Conservation (phyloP, 495 filamentous ascomycete species). For the Tuber magnatum region DNA sequence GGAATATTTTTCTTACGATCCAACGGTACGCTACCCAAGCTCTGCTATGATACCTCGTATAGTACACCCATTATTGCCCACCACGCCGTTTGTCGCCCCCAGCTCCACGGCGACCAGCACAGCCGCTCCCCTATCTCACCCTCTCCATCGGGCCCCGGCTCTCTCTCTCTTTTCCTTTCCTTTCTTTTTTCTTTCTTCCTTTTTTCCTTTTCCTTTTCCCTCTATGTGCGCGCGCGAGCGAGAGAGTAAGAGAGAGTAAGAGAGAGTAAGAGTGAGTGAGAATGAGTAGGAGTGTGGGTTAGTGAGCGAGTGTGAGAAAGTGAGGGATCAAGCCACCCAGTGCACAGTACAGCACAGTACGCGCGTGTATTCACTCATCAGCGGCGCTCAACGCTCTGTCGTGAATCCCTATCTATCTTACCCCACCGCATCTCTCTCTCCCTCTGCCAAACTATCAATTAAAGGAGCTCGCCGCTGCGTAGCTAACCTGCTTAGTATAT, state of each 20-base stretch:
- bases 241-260: not conserved
- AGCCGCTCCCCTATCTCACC: not conserved
- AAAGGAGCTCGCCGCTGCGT: not conserved
- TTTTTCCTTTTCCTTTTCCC: not conserved
- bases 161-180: not conserved
- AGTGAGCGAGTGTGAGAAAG: not conserved
- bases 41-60: not conserved
- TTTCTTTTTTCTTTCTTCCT: not conserved
- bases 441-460: not conserved
- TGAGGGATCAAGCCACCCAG: not conserved
- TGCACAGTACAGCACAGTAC: not conserved
- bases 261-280: not conserved
- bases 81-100: not conserved
- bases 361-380: not conserved
- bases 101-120: not conserved
- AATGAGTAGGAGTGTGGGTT: too few species aligned
- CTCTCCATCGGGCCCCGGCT: not conserved
- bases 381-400: not conserved
- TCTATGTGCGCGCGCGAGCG: not conserved
- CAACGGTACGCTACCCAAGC: not conserved
- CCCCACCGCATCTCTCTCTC: not conserved
- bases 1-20: not conserved
- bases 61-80: not conserved
- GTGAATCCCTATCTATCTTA: not conserved
- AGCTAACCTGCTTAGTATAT: constrained; percentile 3